Percentiles rank a stretch among this genome's conserved stretches.
phyloP scores from a whole-genome alignment of 164 flowering plant species.

The Pachysandra terminalis region DNA sequence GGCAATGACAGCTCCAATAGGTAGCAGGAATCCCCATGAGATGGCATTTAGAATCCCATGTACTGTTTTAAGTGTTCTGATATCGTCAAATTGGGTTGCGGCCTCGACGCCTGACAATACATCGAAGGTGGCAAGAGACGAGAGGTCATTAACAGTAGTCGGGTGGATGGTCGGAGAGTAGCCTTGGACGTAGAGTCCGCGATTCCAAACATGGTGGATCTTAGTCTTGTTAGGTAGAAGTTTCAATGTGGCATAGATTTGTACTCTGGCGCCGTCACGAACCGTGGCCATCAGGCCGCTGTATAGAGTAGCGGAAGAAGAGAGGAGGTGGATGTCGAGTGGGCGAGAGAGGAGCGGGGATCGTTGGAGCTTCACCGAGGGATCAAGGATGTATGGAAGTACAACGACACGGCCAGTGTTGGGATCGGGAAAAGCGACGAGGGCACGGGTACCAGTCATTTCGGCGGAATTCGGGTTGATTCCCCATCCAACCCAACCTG shows the following conservation, averaged over 20 bases:
- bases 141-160: slow-evolving; percentile 63
- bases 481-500: slow-evolving; percentile 97
- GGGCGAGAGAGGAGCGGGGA: slow-evolving; percentile 70
- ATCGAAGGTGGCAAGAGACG: slow-evolving; percentile 63
- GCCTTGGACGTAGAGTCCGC: slow-evolving; percentile 92
- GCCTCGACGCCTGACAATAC: slow-evolving; percentile 46
- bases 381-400: slow-evolving; percentile 69
- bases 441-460: slow-evolving; percentile 80
- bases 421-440: slow-evolving; percentile 85
- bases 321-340: slow-evolving; percentile 58
- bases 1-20: slow-evolving; percentile 64
- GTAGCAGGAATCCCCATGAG: slow-evolving; percentile 85
- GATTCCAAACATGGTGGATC: slow-evolving; percentile 77
- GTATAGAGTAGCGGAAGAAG: slow-evolving; percentile 66
- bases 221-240: slow-evolving; percentile 58
- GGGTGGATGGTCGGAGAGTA: slow-evolving; percentile 97
- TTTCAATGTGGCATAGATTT: slow-evolving; percentile 61
- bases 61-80: slow-evolving; percentile 29
- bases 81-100: slow-evolving; percentile 17
- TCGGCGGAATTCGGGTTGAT: slow-evolving; percentile 71
- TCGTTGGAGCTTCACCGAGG: slow-evolving; percentile 76
- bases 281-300: slow-evolving; percentile 66
- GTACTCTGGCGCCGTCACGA: slow-evolving; percentile 60
- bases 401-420: slow-evolving; percentile 67
- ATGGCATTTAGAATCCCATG: slow-evolving; percentile 70